Base-by-base conservation (phyloP, 805 yeast genomes). In the Tetrapisispora namnaoensis region DNA sequence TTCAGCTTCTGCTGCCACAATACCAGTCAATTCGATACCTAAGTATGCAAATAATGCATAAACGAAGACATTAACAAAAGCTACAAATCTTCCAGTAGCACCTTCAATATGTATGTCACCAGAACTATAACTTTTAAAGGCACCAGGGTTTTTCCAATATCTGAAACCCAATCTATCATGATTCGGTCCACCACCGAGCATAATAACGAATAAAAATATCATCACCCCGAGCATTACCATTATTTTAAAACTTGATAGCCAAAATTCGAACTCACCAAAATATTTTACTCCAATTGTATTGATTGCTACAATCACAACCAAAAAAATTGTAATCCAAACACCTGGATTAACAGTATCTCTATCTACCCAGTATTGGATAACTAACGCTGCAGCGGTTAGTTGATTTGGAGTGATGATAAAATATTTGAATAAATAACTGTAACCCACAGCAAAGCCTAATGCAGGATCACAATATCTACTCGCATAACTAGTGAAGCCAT, bases 131-230 rank as follows among this genome's bases (percentile, higher is more conserved):
- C 69, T 66, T 44, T 60, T 70, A 56, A 74, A 83, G 0, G 87
- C 83, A 52, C 89, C 90, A 0, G 89, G 88, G 52, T 77, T 60
- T 41, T 72, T 63, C 86, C 87, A 83, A 61, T 71, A 83, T 58
- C 85, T 73, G 69, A 82, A 84, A 1, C 90, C 91, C 34, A 77
- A 66, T 65, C 91, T 74, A 56, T 83, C 88, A 57, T 81, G 82
- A 40, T 73, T 72, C 53, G 91, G 90, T 28, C 81, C 86, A 48
- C 93, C 95, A 51, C 95, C 95, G 49, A 80, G 70, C 68, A 83
- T 82, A 51, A 85, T 76, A 50, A 81, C 68, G 54, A 83, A 73
- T 47, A 83, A 69, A 46, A 83, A 63, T 16, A 86, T 51, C 50
- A 86, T 83, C 44, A 85, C 70, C n/a, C 84, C 89, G 39, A 80